Conservation (phyloP, 352 stramenopile genomes). For the Globisporangium radiosum region DNA sequence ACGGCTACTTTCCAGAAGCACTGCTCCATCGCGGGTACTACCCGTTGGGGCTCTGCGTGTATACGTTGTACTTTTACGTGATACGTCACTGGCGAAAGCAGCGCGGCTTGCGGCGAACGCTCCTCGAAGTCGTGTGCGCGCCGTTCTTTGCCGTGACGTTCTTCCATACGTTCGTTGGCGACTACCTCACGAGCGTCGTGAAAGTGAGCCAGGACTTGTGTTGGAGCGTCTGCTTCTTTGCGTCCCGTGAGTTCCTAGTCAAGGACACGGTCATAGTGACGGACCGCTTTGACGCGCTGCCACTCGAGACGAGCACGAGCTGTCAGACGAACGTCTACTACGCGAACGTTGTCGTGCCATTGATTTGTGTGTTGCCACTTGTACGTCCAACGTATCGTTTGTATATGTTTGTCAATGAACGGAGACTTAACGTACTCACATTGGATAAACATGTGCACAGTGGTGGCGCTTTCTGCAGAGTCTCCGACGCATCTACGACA, state of each 20-base stretch:
- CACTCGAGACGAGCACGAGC: slow-evolving; percentile 11
- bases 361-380: slow-evolving; percentile 93
- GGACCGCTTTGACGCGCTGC: slow-evolving; percentile 12
- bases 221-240: slow-evolving; percentile 95
- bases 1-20: slow-evolving; percentile 78
- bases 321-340: slow-evolving; percentile 87
- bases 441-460: slow-evolving; percentile 4
- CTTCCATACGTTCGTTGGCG: slow-evolving; percentile 89
- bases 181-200: slow-evolving; percentile 83
- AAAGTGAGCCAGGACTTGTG: slow-evolving; percentile 83
- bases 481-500: slow-evolving; percentile 92
- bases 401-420: background rate
- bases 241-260: slow-evolving; percentile 89
- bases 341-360: slow-evolving; percentile 91
- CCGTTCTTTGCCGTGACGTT: slow-evolving; percentile 92
- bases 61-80: slow-evolving; percentile 91
- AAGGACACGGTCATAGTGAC: slow-evolving; percentile 35
- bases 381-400: slow-evolving; percentile 7
- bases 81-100: slow-evolving; percentile 83
- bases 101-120: slow-evolving; percentile 76
- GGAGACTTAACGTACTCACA: background rate
- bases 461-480: slow-evolving; percentile 97
- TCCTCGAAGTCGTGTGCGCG: slow-evolving; percentile 87
- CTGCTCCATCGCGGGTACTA: slow-evolving; percentile 87
- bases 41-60: slow-evolving; percentile 89